A percentile compares a stretch with the other conserved stretches of the same genome.
Evolutionary conservation across 2,329 filamentous ascomycete species (phyloP).

Genomic region (Colletotrichum chrysophilum): DNA sequence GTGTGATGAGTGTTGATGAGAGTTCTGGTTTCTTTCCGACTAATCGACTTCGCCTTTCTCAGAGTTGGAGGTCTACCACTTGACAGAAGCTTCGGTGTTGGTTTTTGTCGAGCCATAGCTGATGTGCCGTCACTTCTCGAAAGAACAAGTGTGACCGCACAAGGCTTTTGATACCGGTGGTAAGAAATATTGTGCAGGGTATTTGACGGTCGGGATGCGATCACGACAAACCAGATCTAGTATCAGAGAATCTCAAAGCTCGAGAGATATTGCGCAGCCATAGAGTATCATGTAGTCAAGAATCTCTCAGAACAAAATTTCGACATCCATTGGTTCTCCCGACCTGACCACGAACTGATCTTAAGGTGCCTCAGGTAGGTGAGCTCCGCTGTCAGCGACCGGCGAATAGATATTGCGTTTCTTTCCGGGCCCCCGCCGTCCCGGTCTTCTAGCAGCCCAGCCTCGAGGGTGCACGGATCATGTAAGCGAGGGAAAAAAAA

Average conservation of each 20-base stretch:
- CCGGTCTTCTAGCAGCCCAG: no score
- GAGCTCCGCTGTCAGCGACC: not conserved
- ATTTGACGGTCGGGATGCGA: not conserved
- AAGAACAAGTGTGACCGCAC: not conserved
- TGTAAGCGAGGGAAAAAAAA: not conserved
- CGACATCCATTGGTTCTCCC: not conserved
- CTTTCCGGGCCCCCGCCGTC: not conserved
- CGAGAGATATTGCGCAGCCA: not conserved
- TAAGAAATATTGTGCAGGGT: not conserved
- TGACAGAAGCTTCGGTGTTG: conserved; percentile 33
- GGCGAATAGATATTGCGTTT: not conserved
- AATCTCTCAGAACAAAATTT: not conserved
- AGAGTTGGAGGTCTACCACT: conserved; percentile 62
- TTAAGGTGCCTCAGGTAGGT: no score
- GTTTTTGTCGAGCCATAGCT: conserved; percentile 17
- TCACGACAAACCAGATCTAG: not conserved
- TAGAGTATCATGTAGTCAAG: not conserved
- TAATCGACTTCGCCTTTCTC: conserved; percentile 61
- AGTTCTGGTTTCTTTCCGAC: conserved; percentile 66
- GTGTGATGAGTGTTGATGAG: conserved; percentile 72
- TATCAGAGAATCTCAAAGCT: not conserved
- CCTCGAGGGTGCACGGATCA: not conserved
- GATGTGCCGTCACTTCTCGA: not conserved
- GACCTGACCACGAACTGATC: no score
- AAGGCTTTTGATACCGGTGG: not conserved